Conservation (phyloP, 495 filamentous ascomycete genomes). For the Aspergillus homomorphus region DNA sequence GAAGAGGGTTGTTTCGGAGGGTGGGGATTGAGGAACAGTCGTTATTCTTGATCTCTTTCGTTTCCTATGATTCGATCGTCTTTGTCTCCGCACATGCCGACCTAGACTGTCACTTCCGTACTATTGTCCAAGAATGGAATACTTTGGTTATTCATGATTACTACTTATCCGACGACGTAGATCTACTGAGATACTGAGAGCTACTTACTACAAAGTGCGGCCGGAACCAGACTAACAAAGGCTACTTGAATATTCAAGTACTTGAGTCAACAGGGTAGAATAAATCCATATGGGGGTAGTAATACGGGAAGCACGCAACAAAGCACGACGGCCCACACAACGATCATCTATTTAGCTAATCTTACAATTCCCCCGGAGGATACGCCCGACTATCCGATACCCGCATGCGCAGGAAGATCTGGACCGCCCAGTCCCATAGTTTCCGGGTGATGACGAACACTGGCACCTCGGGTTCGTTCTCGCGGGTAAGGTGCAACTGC, state of each 20-base stretch:
- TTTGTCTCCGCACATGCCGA: neutral
- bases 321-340: neutral
- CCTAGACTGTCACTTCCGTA: constrained; percentile 6
- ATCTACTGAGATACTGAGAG: neutral
- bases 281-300: neutral
- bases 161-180: neutral
- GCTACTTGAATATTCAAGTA: too few relatives aligned
- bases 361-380: constrained; percentile 23
- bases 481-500: constrained; percentile 64
- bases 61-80: constrained; percentile 2
- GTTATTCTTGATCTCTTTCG: neutral
- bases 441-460: constrained; percentile 53
- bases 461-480: constrained; percentile 62
- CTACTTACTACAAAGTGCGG: too few relatives aligned
- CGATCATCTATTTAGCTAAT: neutral
- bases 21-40: neutral
- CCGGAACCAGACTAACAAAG: too few relatives aligned
- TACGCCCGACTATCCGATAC: constrained; percentile 29
- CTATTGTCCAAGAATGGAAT: neutral
- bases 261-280: too few relatives aligned
- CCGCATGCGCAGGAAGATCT: constrained; percentile 43
- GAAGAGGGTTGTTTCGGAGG: neutral
- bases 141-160: neutral
- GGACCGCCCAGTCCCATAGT: constrained; percentile 42
- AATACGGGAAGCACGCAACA: neutral